These are phyloP conservation scores for Suillus subaureus DNA, from an alignment of 768 basidiomycete genomes.

Conservation along the genomic window DNA sequence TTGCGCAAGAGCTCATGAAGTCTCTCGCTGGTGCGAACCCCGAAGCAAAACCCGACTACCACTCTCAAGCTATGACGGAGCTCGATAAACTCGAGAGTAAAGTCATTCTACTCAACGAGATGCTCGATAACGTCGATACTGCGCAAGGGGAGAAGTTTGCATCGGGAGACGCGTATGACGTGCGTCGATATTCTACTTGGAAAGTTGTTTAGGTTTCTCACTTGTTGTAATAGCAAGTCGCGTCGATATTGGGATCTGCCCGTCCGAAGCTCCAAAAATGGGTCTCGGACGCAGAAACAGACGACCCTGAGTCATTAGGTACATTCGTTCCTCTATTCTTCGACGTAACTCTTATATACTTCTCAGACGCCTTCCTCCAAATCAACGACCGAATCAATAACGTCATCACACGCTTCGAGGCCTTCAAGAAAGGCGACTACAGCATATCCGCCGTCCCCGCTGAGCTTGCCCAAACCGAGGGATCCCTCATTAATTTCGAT, in stretches of 20 bases:
- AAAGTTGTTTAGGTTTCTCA: not conserved
- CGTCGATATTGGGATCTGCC: slow-evolving; percentile 74
- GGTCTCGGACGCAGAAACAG: slow-evolving; percentile 91
- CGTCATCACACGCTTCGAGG: slow-evolving; percentile 86
- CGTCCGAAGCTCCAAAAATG: slow-evolving; percentile 97
- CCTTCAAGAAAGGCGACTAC: slow-evolving; percentile 92
- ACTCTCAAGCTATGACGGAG: slow-evolving; percentile 84
- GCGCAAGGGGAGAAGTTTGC: slow-evolving; percentile 77
- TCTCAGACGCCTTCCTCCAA: slow-evolving; percentile 86
- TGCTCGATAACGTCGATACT: slow-evolving; percentile 89
- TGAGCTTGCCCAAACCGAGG: slow-evolving; percentile 36
- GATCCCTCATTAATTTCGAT: slow-evolving; percentile 81
- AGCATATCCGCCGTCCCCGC: slow-evolving; percentile 63
- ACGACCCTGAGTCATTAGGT: slow-evolving; percentile 92
- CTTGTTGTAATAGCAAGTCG: slow-evolving; percentile 71
- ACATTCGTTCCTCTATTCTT: slow-evolving; percentile 22
- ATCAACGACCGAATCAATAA: slow-evolving; percentile 99
- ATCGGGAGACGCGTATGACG: slow-evolving; percentile 91
- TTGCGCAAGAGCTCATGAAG: slow-evolving; percentile 98
- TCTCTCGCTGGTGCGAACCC: slow-evolving; percentile 92
- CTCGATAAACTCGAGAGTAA: slow-evolving; percentile 94
- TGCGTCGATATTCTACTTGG: slow-evolving; percentile 37
- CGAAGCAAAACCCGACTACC: slow-evolving; percentile 92
- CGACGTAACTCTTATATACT: slow-evolving; percentile 10
- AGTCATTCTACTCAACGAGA: slow-evolving; percentile 93